These are phyloP conservation scores for Melaleuca alternifolia DNA, from an alignment of 345 rosid genomes.

Conservation along the genomic window DNA sequence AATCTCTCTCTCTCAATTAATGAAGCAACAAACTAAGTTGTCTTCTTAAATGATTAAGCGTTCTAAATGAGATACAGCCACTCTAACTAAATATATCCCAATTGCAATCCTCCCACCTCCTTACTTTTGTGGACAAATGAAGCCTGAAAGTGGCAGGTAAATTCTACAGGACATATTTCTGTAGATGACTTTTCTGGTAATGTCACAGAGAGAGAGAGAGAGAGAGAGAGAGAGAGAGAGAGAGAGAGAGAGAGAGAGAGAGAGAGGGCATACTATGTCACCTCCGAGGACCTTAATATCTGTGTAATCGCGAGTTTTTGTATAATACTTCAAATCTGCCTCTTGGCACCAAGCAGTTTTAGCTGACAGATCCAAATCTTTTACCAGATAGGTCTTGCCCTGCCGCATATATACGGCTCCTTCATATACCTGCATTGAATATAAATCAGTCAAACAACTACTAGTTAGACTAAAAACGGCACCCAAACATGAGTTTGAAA, in stretches of 20 bases:
- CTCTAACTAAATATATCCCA: background rate
- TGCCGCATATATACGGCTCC: slow-evolving; percentile 89
- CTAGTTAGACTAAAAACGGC: too few relatives aligned
- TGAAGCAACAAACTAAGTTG: background rate
- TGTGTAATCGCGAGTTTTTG: slow-evolving; percentile 72
- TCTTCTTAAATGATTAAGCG: background rate
- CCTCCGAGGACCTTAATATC: slow-evolving; percentile 70
- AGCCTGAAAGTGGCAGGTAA: background rate
- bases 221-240: background rate
- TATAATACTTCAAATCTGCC: slow-evolving; percentile 65
- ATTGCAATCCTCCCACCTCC: background rate
- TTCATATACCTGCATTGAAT: slow-evolving; percentile 61
- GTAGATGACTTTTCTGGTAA: background rate
- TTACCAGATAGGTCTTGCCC: slow-evolving; percentile 79
- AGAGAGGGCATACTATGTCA: slow-evolving; percentile 43
- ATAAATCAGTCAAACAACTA: too few relatives aligned
- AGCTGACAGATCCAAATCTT: slow-evolving; percentile 41
- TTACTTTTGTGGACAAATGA: background rate
- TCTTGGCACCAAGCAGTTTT: slow-evolving; percentile 63
- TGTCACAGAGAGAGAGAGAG: background rate
- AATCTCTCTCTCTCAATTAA: background rate
- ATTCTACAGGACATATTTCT: background rate
- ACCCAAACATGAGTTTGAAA: background rate
- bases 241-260: background rate
- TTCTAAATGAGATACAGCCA: background rate